Percentiles rank a stretch among this genome's conserved stretches.
Evolutionary conservation across 1,284 basidiomycete genomes (phyloP).

Genomic region (Austropuccinia psidii): DNA sequence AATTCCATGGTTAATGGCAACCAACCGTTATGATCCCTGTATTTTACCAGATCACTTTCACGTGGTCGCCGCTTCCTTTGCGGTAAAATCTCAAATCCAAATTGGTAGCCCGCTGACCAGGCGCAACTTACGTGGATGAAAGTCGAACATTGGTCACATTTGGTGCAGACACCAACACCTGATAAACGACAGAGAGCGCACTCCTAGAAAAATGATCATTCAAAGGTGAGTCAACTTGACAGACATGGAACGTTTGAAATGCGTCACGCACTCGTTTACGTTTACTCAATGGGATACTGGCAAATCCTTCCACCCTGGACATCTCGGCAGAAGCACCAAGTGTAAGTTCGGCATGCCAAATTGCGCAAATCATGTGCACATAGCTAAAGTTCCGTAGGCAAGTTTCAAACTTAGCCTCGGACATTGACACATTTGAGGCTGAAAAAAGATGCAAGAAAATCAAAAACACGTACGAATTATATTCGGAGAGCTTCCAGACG

Average conservation of each 20-base stretch:
- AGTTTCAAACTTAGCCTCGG: not conserved
- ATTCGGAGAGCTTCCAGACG: slow-evolving; percentile 36
- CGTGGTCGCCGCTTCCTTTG: slow-evolving; percentile 25
- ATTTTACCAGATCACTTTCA: slow-evolving; percentile 22
- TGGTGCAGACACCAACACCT: slow-evolving; percentile 25
- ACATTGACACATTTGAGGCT: not conserved
- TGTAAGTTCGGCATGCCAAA: slow-evolving; percentile 34
- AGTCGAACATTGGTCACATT: slow-evolving; percentile 30
- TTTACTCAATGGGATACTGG: slow-evolving; percentile 25
- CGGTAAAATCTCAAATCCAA: slow-evolving; percentile 33
- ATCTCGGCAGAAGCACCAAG: slow-evolving; percentile 9
- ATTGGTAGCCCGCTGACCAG: slow-evolving; percentile 34
- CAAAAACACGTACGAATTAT: slow-evolving; percentile 20
- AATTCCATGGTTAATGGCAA: no score
- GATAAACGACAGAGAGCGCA: slow-evolving; percentile 20
- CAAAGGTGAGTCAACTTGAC: not conserved
- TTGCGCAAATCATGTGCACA: slow-evolving; percentile 34
- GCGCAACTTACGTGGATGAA: slow-evolving; percentile 35
- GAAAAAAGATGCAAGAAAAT: not conserved
- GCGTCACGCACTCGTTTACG: slow-evolving; percentile 11
- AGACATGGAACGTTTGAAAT: not conserved
- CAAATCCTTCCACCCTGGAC: slow-evolving; percentile 33
- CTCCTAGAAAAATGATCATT: slow-evolving; percentile 1
- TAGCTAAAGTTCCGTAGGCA: not conserved
- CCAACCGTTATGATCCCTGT: slow-evolving; percentile 25